These are phyloP conservation scores for Rhizopogon sp. DNA, from an alignment of 768 basidiomycete genomes.

Conservation along the genomic window DNA sequence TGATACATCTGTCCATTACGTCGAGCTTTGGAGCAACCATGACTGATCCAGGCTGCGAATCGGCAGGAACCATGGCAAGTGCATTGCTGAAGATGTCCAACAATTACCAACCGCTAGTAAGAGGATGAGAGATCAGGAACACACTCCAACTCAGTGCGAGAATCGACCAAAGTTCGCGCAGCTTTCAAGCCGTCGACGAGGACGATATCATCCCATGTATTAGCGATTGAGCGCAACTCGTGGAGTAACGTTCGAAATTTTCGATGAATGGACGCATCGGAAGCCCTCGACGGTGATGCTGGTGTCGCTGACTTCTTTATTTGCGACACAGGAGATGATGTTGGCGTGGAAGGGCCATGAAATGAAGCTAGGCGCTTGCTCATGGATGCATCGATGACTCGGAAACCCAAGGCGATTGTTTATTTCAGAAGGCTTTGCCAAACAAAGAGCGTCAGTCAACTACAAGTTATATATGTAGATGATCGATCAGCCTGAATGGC, in stretches of 20 bases:
- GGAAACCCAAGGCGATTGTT: neutral
- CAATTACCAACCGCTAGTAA: neutral
- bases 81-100: conserved; percentile 45
- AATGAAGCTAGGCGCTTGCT: conserved; percentile 69
- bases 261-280: conserved; percentile 79
- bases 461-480: too few relatives aligned
- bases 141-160: conserved; percentile 83
- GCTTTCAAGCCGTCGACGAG: conserved; percentile 75
- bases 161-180: conserved; percentile 65
- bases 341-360: conserved; percentile 73
- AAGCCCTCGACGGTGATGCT: conserved; percentile 36
- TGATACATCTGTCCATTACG: conserved; percentile 62
- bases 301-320: conserved; percentile 32
- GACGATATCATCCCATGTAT: conserved; percentile 83
- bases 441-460: neutral
- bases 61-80: conserved; percentile 46
- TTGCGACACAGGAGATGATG: conserved; percentile 55
- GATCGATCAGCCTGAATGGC: neutral
- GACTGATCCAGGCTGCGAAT: conserved; percentile 49
- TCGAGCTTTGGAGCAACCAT: conserved; percentile 63
- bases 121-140: conserved; percentile 18
- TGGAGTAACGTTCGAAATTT: conserved; percentile 64
- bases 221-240: conserved; percentile 56
- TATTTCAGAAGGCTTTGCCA: conserved; percentile 7
- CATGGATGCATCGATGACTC: conserved; percentile 24